phyloP scores from a whole-genome alignment of 2,329 filamentous ascomycete genomes.

The Curvularia verruculosa region DNA sequence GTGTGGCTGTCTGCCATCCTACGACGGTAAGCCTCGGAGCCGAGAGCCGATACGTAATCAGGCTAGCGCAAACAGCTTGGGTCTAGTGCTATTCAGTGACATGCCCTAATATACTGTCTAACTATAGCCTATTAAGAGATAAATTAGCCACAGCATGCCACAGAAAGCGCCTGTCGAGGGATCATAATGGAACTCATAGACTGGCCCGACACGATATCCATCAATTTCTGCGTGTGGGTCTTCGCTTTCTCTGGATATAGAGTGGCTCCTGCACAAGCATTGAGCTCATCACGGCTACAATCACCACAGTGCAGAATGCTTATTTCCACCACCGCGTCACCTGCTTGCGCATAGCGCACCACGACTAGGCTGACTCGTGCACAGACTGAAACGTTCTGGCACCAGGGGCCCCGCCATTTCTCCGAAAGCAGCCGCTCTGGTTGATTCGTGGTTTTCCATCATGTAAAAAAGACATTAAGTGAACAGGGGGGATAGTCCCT shows the following conservation, averaged over 20 bases:
- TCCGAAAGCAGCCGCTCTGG: constrained; percentile 5
- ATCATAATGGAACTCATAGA: neutral
- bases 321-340: neutral
- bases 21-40: neutral
- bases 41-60: neutral
- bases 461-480: constrained; percentile 1
- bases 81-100: neutral
- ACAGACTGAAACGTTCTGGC: constrained; percentile 3
- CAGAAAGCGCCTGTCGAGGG: neutral
- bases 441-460: constrained; percentile 4
- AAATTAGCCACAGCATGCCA: neutral
- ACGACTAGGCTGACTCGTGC: constrained; percentile 12
- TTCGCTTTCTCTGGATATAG: neutral
- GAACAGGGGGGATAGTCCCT: neutral
- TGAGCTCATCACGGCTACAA: too few species aligned
- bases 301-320: neutral
- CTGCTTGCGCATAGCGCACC: constrained; percentile 6
- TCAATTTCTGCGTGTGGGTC: constrained; percentile 7
- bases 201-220: constrained; percentile 9
- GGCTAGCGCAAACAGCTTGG: neutral
- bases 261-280: neutral
- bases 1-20: neutral
- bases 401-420: constrained; percentile 14
- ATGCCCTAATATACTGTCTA: neutral
- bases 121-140: neutral